phyloP scores from a whole-genome alignment of 257 asterid species.

The Henckelia pumila region DNA sequence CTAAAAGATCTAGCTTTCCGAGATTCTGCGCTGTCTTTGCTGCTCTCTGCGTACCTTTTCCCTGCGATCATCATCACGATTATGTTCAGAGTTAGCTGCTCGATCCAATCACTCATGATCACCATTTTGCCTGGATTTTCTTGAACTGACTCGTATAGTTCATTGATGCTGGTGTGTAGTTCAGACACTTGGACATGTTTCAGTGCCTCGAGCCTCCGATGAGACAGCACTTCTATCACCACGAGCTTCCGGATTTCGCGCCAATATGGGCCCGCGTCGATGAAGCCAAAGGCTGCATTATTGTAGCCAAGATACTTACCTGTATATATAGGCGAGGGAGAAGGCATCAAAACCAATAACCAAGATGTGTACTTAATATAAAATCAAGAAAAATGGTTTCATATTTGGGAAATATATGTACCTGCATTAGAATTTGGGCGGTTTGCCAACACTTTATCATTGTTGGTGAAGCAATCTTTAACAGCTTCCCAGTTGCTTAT shows the following conservation, averaged over 20 bases:
- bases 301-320: conserved; percentile 43
- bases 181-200: conserved; percentile 37
- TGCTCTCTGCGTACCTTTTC: conserved; percentile 23
- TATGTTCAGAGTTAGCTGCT: conserved; percentile 34
- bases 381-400: too few species aligned
- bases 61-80: conserved; percentile 45
- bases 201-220: conserved; percentile 39
- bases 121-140: conserved; percentile 19
- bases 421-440: conserved; percentile 39
- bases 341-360: too few species aligned
- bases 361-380: too few species aligned
- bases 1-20: conserved; percentile 27
- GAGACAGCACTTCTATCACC: conserved; percentile 42
- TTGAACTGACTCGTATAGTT: conserved; percentile 7
- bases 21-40: neutral
- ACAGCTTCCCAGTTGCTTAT: conserved; percentile 54
- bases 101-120: conserved; percentile 42
- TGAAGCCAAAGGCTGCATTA: conserved; percentile 41
- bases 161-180: conserved; percentile 9
- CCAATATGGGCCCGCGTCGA: conserved; percentile 51
- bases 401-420: too few species aligned
- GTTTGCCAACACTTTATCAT: conserved; percentile 37
- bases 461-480: conserved; percentile 51
- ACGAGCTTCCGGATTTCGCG: conserved; percentile 47
- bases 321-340: too few species aligned